These are phyloP conservation scores for Digitaria exilis DNA, from an alignment of 202 grass and related monocot species.

Conservation along the genomic window DNA sequence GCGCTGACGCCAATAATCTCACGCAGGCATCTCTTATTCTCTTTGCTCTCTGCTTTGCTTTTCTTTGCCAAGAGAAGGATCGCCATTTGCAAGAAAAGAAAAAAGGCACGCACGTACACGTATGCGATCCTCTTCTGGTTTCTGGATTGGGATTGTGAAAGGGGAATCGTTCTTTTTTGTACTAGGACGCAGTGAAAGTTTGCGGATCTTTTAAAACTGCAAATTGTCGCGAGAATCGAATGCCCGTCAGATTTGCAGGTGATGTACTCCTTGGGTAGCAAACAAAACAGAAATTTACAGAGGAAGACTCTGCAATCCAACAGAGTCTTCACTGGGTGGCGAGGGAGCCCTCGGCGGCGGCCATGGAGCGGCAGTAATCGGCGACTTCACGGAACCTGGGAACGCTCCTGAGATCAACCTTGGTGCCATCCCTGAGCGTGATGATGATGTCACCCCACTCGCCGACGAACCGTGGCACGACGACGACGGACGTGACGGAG, in stretches of 20 bases:
- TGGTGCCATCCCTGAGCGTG: slow-evolving; percentile 86
- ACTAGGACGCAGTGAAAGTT: not conserved
- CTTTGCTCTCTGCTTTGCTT: not conserved
- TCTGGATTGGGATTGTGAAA: not conserved
- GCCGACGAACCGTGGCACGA: slow-evolving; percentile 85
- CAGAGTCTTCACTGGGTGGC: not conserved
- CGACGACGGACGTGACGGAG: slow-evolving; percentile 69
- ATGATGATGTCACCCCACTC: slow-evolving; percentile 98
- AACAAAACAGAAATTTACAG: not conserved
- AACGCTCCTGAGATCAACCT: slow-evolving; percentile 96
- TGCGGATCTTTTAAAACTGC: not conserved
- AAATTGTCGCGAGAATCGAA: slow-evolving; percentile 31
- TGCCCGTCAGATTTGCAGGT: not conserved
- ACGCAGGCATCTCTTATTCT: slow-evolving; percentile 8
- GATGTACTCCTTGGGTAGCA: not conserved
- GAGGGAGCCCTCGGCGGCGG: slow-evolving; percentile 46
- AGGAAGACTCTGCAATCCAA: not conserved
- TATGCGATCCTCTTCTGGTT: not conserved
- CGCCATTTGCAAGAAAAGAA: not conserved
- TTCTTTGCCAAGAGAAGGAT: slow-evolving; percentile 19
- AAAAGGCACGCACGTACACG: not conserved
- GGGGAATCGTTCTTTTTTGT: slow-evolving; percentile 21
- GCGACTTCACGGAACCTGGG: slow-evolving; percentile 94
- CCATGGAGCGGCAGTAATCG: slow-evolving; percentile 75
- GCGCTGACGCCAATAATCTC: not conserved